A percentile compares a stretch with the other conserved stretches of the same genome.
These are phyloP conservation scores for Malus sieversii DNA, from an alignment of 306 rosid genomes.

Conservation along the genomic window DNA sequence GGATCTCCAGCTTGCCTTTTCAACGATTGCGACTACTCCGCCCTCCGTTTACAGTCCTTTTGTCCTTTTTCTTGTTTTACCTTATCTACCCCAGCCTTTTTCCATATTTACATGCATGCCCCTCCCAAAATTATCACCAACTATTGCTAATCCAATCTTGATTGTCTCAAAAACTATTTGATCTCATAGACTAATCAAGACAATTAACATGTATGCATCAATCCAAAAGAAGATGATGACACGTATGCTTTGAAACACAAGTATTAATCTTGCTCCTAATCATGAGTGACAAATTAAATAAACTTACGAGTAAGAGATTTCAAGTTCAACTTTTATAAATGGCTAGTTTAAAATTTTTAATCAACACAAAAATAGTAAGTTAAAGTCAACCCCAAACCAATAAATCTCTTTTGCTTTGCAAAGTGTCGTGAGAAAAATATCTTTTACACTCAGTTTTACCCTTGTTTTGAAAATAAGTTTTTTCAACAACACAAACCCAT, in stretches of 20 bases:
- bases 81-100: background rate
- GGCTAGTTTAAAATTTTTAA: no score
- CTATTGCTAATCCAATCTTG: background rate
- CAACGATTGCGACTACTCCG: conserved; percentile 41
- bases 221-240: background rate
- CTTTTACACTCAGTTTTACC: no score
- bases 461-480: no score
- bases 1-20: conserved; percentile 45
- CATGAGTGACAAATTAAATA: background rate
- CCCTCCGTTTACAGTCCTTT: background rate
- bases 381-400: no score
- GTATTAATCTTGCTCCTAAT: background rate
- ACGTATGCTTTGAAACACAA: background rate
- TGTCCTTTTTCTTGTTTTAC: background rate
- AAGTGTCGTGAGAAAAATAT: no score
- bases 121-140: background rate
- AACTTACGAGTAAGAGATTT: no score
- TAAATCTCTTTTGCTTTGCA: no score
- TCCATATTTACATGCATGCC: background rate
- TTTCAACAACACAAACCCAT: no score
- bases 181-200: background rate
- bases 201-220: background rate
- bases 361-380: no score
- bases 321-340: no score
- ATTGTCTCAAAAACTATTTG: background rate